A percentile compares a stretch with the other conserved stretches of the same genome.
These are phyloP conservation scores for Suillus decipiens DNA, from an alignment of 768 basidiomycete species.

Conservation along the genomic window DNA sequence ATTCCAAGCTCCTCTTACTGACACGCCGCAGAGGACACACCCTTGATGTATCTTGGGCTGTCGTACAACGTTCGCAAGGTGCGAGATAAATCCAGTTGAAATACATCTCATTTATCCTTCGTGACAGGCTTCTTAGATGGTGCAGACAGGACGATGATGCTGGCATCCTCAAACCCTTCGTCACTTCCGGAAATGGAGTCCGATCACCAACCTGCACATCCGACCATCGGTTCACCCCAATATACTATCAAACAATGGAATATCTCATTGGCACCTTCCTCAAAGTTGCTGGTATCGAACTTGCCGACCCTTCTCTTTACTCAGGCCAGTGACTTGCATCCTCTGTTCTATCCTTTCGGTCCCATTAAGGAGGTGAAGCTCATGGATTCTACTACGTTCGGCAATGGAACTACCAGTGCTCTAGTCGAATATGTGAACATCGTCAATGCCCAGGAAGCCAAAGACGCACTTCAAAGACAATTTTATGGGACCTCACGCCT, in stretches of 20 bases:
- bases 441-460: slow-evolving; percentile 64
- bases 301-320: slow-evolving; percentile 69
- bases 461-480: slow-evolving; percentile 60
- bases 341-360: slow-evolving; percentile 76
- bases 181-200: slow-evolving; percentile 31
- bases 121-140: slow-evolving; percentile 74
- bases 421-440: slow-evolving; percentile 63
- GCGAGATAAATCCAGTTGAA: not conserved
- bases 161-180: slow-evolving; percentile 47
- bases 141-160: slow-evolving; percentile 69
- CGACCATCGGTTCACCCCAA: slow-evolving; percentile 31
- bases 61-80: slow-evolving; percentile 87
- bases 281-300: slow-evolving; percentile 61
- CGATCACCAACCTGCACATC: slow-evolving; percentile 26
- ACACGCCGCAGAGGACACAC: slow-evolving; percentile 57
- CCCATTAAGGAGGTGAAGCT: slow-evolving; percentile 62
- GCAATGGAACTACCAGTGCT: slow-evolving; percentile 50
- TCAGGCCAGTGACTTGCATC: slow-evolving; percentile 64
- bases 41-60: slow-evolving; percentile 85
- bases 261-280: slow-evolving; percentile 42
- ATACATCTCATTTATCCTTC: slow-evolving; percentile 12
- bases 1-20: slow-evolving; percentile 8
- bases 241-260: slow-evolving; percentile 34
- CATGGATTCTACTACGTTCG: slow-evolving; percentile 36
- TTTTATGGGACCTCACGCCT: slow-evolving; percentile 53